These are phyloP conservation scores for Eustoma russellianum DNA, from an alignment of 257 asterid species.

Conservation along the genomic window DNA sequence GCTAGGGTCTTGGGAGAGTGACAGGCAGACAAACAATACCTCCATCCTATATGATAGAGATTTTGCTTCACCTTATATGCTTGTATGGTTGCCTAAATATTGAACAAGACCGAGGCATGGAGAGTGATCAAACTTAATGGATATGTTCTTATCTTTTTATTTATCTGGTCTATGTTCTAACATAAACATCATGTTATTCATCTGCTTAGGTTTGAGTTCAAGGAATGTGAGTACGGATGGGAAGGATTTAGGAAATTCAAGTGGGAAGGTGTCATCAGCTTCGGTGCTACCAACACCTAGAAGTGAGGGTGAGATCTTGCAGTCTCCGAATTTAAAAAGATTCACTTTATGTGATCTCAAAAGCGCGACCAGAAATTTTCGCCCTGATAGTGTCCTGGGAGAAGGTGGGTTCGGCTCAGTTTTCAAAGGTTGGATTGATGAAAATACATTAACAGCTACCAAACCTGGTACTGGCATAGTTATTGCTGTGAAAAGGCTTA, in stretches of 20 bases:
- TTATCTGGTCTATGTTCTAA: neutral
- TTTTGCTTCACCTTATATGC: too few relatives aligned
- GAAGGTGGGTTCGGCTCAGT: conserved; percentile 94
- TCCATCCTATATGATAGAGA: too few relatives aligned
- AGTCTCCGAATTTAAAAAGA: conserved; percentile 60
- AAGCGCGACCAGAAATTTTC: conserved; percentile 72
- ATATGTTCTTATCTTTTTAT: neutral
- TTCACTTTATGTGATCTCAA: conserved; percentile 54
- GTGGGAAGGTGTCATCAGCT: conserved; percentile 28
- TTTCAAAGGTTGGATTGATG: conserved; percentile 88
- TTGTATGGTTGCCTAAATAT: too few relatives aligned
- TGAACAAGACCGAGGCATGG: too few relatives aligned
- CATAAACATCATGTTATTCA: neutral
- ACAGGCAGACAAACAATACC: too few relatives aligned
- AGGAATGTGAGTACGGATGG: conserved; percentile 38
- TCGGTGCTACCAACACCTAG: conserved; percentile 43
- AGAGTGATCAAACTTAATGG: neutral
- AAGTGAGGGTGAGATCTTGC: conserved; percentile 90
- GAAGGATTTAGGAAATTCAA: conserved; percentile 21
- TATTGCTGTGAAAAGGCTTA: conserved; percentile 74
- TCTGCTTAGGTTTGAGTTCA: conserved; percentile 40
- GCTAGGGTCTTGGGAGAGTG: too few relatives aligned
- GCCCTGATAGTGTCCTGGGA: conserved; percentile 74
- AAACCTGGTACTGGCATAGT: conserved; percentile 72
- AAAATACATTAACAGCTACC: conserved; percentile 45